Base-by-base conservation (phyloP, 2,329 filamentous ascomycete genomes). In the Chrysoporthe cubensis region DNA sequence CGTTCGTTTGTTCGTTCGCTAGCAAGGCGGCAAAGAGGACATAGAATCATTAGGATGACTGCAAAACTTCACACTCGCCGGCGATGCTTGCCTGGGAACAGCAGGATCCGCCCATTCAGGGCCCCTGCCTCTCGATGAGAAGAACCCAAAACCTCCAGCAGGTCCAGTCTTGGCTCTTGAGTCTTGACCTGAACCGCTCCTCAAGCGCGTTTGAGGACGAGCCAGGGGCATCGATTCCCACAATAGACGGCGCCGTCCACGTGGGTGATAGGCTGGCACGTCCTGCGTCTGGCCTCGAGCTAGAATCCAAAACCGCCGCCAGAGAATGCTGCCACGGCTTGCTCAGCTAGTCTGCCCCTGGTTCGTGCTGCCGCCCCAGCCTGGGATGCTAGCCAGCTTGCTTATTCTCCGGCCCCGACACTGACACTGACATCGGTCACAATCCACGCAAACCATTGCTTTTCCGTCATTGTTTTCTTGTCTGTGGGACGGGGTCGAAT, bases 181-280 rank as follows among this genome's bases (percentile, higher is more conserved):
- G 46, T 43, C 48, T 50, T 43, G 32, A 26, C 48, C 48, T 56
- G 62, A 43, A 44, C 42, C 54, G 52, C 37, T 56, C n/a, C 32
- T 21, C 43, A 65, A 68, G 66, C 48, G 66, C 48, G 66, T 70
- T 70, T 68, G 68, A 68, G 68, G 48, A 63, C 52, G 57, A 46
- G 58, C 66, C 59, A 46, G 66, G 68, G 50, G 57, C 62, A 60
- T 56, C 43, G 42, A 42, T 54, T 64, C 62, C 60, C 52, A 56
- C 59, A 59, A 59, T 40, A 42, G 64, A 52, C 44, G 64, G 40
- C 58, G 42, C 34, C 16, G 42, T 42, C 48, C 57, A 65, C 65
- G 57, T 65, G 65, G 50, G 59, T 62, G 62, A 67, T 69, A 69
- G 65, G 68, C 68, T 65, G 65, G 62, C 46, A 67, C 59, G 59